Base-by-base conservation (phyloP, 2,329 filamentous ascomycete species). In the Neophaeococcomyces mojaviensis region DNA sequence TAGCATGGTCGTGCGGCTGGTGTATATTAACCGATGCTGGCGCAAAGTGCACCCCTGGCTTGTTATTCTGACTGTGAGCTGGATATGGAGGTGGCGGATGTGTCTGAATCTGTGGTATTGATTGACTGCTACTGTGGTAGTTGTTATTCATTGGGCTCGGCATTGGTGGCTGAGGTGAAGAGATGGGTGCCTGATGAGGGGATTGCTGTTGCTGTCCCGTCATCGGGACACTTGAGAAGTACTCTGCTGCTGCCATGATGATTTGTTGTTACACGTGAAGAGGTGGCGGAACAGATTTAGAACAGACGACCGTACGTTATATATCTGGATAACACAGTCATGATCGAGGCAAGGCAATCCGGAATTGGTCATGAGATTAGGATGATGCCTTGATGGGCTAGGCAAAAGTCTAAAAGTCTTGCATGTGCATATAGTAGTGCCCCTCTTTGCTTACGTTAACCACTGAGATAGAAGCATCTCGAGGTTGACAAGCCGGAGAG, bases 161-260 rank as follows among this genome's bases (percentile, higher is more conserved):
- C 9, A 28, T 26, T 13, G 20, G 24, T n/a, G 15, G 15, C 12
- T 39, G 24, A 16, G 37, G 20, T 8, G 15, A 15, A 8, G 37
- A 24, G 10, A 15, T 32, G 7, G 54, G 49, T 33, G 54, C 50
- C 22, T 47, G 49, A 18, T 48, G 47, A 12, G 44, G 39, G 4
- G 44, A 39, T 33, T 49, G 45, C 20, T 45, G 47, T 28, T 40
- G 16, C n/a, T 43, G 49, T 10, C 24, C 24, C 45, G 51, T 49
- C 41, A 52, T 46, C 3, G 49, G 39, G 32, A 33, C 49, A n/a
- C 44, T 30, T 9, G 48, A 42, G 32, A 49, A 55, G 39, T 53
- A 57, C n/a, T 55, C 53, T 46, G 51, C 50, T 22, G 55, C 55
- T 48, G 55, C 51, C 55, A 57, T 56, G 6, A 20, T 41, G 20